Evolutionary conservation across 2,329 filamentous ascomycete species (phyloP), one percentile per base, ranked within the genome.

Genomic region (Juglanconis sp.): DNA sequence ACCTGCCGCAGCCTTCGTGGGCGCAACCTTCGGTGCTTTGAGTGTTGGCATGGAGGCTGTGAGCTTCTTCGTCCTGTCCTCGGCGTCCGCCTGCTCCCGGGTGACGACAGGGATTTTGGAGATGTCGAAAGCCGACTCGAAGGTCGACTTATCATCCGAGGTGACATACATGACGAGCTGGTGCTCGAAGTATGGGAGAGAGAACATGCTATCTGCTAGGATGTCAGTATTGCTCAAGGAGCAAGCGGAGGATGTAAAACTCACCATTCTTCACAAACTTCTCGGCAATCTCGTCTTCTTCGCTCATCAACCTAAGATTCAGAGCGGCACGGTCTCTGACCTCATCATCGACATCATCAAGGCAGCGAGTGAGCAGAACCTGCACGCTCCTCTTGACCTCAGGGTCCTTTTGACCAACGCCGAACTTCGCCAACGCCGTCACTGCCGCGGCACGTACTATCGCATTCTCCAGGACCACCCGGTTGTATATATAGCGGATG

Each of bases 401-500:
- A 1, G 91, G 88, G 70, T 98, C 95, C 77, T 96, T 93, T 76
- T 98, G 95, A 38, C 91, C 93, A 61, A 98, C 94, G 68, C 95
- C 95, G 71, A 99, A 99, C 76, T 98, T 99, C 69, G 94, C 92
- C 64, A 99, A 78, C 3, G 95, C 95, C 31, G 95, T 98, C 31
- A 98, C 96, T 56, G 95, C 95, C 9, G 95, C 93, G 53, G 95
- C 95, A 67, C 95, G 86, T 24, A 99, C 93, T 64, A 97, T 92
- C 46, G 95, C 92, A 72, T 99, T 99, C 77, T 99, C 95, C 56
- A 99, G 79, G 15, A 99, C 95, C 30, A 99, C 94, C 62, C 95
- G 87, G 79, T 99, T 99, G 81, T 99, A 99, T 72, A 99, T 99
- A 76, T 98, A 99, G 60, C 95, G 91, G 68, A 99, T 96, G 74